A percentile compares a stretch with the other conserved stretches of the same genome.
These are phyloP conservation scores for Hordeum marinum DNA, from an alignment of 176 grass and related monocot species.

Conservation along the genomic window DNA sequence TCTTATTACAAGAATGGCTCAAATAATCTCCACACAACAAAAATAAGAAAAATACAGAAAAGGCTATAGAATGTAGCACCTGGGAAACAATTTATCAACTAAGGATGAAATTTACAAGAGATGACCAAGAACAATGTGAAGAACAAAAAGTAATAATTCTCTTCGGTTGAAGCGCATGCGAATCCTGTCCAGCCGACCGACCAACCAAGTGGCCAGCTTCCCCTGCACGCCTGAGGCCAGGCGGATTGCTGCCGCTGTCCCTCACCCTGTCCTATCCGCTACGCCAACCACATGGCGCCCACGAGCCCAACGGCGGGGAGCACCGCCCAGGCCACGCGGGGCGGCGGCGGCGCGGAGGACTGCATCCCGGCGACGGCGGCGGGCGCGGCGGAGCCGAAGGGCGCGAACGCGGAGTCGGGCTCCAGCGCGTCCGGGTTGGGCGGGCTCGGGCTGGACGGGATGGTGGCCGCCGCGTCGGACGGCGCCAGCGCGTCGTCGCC, in stretches of 20 bases:
- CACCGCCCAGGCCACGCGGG: not conserved
- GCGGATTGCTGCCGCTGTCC: not conserved
- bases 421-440: constrained; percentile 85
- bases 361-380: constrained; percentile 26
- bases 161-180: not conserved
- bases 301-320: constrained; percentile 17
- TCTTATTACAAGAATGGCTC: constrained; percentile 26
- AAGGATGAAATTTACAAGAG: constrained; percentile 24
- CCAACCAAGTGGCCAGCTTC: not conserved
- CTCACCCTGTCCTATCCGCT: not conserved
- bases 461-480: constrained; percentile 39
- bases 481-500: constrained; percentile 25
- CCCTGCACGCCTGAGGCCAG: constrained; percentile 16
- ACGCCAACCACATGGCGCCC: constrained; percentile 41
- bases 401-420: constrained; percentile 49
- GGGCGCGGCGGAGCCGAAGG: constrained; percentile 46
- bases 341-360: constrained; percentile 12
- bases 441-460: constrained; percentile 88
- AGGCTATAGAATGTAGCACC: constrained; percentile 21
- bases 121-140: not conserved
- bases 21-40: constrained; percentile 14
- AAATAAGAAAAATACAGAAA: not conserved
- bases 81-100: not conserved
- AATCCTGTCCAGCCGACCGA: constrained; percentile 9
- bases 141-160: not conserved